phyloP scores from a whole-genome alignment of 2,329 filamentous ascomycete species.

The Ophiostoma australiae region DNA sequence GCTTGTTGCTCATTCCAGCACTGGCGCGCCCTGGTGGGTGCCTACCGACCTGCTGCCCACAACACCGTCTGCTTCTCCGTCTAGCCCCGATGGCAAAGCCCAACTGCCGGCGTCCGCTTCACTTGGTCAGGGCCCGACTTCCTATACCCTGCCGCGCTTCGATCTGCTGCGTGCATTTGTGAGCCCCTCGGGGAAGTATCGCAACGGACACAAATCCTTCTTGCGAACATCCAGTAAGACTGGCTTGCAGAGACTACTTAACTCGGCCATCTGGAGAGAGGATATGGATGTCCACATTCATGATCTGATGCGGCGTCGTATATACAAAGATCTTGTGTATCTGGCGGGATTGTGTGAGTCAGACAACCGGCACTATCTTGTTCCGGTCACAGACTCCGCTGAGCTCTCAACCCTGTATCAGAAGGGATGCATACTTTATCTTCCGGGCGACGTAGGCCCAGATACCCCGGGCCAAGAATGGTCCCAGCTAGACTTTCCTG shows the following conservation, averaged over 20 bases:
- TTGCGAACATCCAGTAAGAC: conserved; percentile 10
- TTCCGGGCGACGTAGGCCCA: conserved; percentile 1
- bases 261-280: conserved; percentile 41
- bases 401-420: background rate
- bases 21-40: conserved; percentile 50
- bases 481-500: background rate
- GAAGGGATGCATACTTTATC: conserved; percentile 22
- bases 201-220: conserved; percentile 22
- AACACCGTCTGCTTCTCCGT: background rate
- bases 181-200: conserved; percentile 22
- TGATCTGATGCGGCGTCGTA: conserved; percentile 44
- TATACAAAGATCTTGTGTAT: conserved; percentile 44
- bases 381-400: conserved; percentile 34
- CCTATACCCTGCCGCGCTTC: conserved; percentile 35
- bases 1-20: conserved; percentile 51
- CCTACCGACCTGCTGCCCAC: conserved; percentile 35
- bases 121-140: conserved; percentile 17
- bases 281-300: conserved; percentile 55
- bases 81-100: no score
- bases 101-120: background rate
- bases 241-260: conserved; percentile 1
- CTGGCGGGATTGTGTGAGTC: conserved; percentile 34
- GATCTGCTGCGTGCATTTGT: conserved; percentile 34
- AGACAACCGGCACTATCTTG: conserved; percentile 38
- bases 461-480: background rate